phyloP scores from a whole-genome alignment of 208 protist genomes.

The Angomonas desouzai region DNA sequence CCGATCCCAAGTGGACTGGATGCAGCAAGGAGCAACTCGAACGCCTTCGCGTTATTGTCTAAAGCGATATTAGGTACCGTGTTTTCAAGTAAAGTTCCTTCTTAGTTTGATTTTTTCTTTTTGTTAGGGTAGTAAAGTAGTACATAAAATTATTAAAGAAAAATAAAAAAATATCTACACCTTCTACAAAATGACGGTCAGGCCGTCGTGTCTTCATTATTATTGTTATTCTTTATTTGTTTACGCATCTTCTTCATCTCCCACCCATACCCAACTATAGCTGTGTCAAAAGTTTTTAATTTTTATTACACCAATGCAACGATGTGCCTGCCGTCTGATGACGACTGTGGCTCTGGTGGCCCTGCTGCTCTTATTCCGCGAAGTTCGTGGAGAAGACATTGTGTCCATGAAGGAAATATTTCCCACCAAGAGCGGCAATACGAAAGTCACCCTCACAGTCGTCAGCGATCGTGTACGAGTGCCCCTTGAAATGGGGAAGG shows the following conservation, averaged over 20 bases:
- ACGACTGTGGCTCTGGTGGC: background rate
- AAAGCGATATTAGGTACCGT: conserved; percentile 13
- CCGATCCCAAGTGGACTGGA: conserved; percentile 88
- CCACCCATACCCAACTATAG: no score
- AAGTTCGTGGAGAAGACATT: conserved; percentile 16
- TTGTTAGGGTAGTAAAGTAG: conserved; percentile 9
- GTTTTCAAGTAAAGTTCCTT: background rate
- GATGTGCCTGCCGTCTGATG: background rate
- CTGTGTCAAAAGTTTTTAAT: background rate
- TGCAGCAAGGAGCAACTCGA: conserved; percentile 78
- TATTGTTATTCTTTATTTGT: no score
- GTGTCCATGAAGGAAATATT: conserved; percentile 22
- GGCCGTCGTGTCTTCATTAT: no score
- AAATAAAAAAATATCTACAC: conserved; percentile 18
- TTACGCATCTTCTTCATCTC: no score
- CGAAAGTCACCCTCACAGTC: conserved; percentile 46
- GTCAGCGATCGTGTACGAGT: conserved; percentile 31
- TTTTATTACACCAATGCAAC: no score
- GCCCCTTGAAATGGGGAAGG: conserved; percentile 29
- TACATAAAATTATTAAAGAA: conserved; percentile 6
- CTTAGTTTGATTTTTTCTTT: conserved; percentile 11
- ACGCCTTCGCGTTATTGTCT: conserved; percentile 57
- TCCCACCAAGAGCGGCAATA: conserved; percentile 33
- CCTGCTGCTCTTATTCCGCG: conserved; percentile 14
- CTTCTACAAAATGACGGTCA: no score